Percentiles rank a stretch among this genome's conserved stretches.
Evolutionary conservation across 768 basidiomycete species (phyloP).

Genomic region (Leccinum fibrillosum): DNA sequence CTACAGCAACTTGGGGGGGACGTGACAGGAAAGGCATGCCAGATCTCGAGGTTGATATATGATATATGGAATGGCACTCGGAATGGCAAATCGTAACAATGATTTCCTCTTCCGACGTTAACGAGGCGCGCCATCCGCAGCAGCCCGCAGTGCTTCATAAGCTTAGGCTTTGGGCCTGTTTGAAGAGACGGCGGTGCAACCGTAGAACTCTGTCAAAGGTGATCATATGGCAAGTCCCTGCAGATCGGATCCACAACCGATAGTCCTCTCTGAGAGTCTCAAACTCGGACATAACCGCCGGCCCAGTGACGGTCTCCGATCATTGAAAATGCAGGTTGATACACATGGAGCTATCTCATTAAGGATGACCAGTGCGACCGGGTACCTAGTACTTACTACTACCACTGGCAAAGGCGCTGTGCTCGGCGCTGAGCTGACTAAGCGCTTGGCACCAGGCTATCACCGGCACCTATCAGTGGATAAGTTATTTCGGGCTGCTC

Average conservation of each 20-base stretch:
- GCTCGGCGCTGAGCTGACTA: no score
- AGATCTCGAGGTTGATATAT: background rate
- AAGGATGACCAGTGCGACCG: no score
- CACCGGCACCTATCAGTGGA: no score
- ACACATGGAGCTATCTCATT: no score
- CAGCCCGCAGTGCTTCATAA: background rate
- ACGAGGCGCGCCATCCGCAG: background rate
- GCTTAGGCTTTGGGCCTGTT: background rate
- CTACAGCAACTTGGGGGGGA: background rate
- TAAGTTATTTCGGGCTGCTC: no score
- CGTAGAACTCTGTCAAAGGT: background rate
- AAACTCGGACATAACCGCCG: background rate
- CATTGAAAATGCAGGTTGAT: background rate
- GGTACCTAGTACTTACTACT: no score
- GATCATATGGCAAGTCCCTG: background rate
- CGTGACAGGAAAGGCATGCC: background rate
- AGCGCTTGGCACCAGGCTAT: no score
- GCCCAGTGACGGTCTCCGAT: background rate
- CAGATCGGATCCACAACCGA: background rate
- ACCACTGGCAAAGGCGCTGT: background rate
- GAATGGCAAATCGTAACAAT: background rate
- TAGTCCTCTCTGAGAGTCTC: background rate
- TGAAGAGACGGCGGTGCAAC: background rate
- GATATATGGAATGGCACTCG: conserved; percentile 3
- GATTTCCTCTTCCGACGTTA: background rate